Evolutionary conservation across 2,329 filamentous ascomycete genomes (phyloP), one percentile per base, ranked within the genome.

Genomic region (Helotiales sp.): DNA sequence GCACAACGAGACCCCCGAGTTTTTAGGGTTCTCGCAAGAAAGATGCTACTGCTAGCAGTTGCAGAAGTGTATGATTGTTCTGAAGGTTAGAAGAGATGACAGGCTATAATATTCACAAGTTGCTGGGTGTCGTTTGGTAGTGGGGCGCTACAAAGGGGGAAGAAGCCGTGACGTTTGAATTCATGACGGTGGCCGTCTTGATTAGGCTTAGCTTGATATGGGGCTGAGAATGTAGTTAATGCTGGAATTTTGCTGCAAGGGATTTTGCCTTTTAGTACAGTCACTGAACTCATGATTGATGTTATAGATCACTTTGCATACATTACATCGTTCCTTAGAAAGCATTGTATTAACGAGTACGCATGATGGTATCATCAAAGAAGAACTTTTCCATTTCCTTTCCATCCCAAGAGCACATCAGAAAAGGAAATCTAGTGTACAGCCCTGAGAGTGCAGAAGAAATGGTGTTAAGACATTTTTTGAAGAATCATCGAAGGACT

Each of bases 391-490:
- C 68, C 66, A 66, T 66, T 69, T 66, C 66, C 69, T 59, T 63
- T 65, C 61, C 66, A 62, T 63, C 67, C 61, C 62, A 55, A 69
- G 64, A 66, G 66, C 69, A 71, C 66, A 65, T 63, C 65, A 66
- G 61, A 68, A 66, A 64, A 27, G 40, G 60, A 69, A 69, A 68
- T 69, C 70, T 71, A 72, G 64, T 71, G 70, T 72, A 72, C 70
- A 73, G 59, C 59, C 69, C 66, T 66, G 69, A 69, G 69, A 71
- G 71, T 68, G 66, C 67, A 62, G 66, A 65, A 67, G 67, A 70
- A 69, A 71, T 70, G 64, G 67, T 72, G 71, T 66, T 72, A 74
- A 73, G 60, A 72, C 70, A 73, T 68, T 63, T 61, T 63, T 63
- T 55, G 57, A 59, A 63, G 63, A 70, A 69, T 74, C 67, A 68